Percentiles rank a stretch among this genome's conserved stretches.
Evolutionary conservation across 2,329 filamentous ascomycete genomes (phyloP).

Genomic region (Aspergillus piperis): DNA sequence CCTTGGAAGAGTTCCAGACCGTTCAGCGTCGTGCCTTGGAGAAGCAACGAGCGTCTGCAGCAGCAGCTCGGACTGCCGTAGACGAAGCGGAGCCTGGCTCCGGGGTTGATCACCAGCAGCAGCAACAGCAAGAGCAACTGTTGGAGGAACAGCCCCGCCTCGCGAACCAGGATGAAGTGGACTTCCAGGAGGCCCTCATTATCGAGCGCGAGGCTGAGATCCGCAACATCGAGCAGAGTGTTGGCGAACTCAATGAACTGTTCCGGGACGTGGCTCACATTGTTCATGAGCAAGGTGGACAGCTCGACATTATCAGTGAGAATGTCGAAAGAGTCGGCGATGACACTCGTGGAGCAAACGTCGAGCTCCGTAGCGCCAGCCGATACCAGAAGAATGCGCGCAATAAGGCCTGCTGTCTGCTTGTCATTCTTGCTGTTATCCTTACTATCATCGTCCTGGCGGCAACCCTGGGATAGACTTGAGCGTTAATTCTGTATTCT

Average conservation of each 20-base stretch:
- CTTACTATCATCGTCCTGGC: constrained; percentile 87
- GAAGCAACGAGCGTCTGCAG: constrained; percentile 84
- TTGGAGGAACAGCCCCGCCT: constrained; percentile 77
- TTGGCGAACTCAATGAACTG: constrained; percentile 91
- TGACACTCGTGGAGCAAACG: constrained; percentile 80
- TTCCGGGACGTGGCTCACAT: constrained; percentile 99
- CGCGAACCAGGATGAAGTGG: constrained; percentile 89
- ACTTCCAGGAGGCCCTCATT: constrained; percentile 95
- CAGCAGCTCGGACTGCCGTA: constrained; percentile 77
- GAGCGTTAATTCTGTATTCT: constrained; percentile 21
- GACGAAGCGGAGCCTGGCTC: constrained; percentile 53
- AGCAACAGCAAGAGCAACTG: constrained; percentile 69
- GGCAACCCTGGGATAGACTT: constrained; percentile 68
- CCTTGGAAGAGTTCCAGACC: constrained; percentile 85
- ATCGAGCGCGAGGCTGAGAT: constrained; percentile 97
- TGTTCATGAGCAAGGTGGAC: constrained; percentile 87
- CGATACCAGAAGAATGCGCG: constrained; percentile 94
- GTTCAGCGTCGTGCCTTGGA: constrained; percentile 90
- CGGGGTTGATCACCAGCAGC: constrained; percentile 45
- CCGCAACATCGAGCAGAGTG: constrained; percentile 93
- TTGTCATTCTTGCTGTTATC: constrained; percentile 86
- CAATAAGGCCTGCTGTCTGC: constrained; percentile 88
- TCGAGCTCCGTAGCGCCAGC: constrained; percentile 80
- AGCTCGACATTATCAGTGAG: constrained; percentile 81
- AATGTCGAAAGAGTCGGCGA: constrained; percentile 83